Evolutionary conservation across 2,329 filamentous ascomycete genomes (phyloP).

Genomic region (Mycocentrospora acerina): DNA sequence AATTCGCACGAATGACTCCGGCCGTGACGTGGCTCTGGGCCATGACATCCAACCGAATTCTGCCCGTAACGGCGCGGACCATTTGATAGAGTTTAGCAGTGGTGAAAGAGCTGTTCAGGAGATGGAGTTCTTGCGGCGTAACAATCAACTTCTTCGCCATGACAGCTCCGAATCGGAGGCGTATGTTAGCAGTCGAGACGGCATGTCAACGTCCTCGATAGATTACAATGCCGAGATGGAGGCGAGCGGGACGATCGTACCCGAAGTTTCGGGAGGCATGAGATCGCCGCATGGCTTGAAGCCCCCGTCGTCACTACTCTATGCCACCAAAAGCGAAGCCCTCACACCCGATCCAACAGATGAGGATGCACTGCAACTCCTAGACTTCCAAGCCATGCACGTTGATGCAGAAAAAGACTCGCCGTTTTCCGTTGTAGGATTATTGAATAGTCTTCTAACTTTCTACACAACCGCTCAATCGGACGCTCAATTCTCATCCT

Average conservation of each 20-base stretch:
- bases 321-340: slow-evolving; percentile 26
- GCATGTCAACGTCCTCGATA: slow-evolving; percentile 26
- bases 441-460: slow-evolving; percentile 45
- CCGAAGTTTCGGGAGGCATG: slow-evolving; percentile 31
- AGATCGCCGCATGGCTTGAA: slow-evolving; percentile 27
- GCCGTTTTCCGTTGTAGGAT: slow-evolving; percentile 45
- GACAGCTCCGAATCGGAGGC: slow-evolving; percentile 45
- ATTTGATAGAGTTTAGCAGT: slow-evolving; percentile 22
- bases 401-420: slow-evolving; percentile 35
- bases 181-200: slow-evolving; percentile 34
- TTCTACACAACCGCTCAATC: slow-evolving; percentile 45
- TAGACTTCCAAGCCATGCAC: slow-evolving; percentile 40
- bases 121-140: slow-evolving; percentile 41
- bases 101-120: slow-evolving; percentile 38
- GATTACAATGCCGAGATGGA: slow-evolving; percentile 41
- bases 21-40: slow-evolving; percentile 1
- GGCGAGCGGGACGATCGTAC: slow-evolving; percentile 46
- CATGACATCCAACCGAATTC: slow-evolving; percentile 12
- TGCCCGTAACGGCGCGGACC: slow-evolving; percentile 14
- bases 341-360: slow-evolving; percentile 25
- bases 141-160: slow-evolving; percentile 44
- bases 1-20: slow-evolving; percentile 9
- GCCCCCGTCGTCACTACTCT: slow-evolving; percentile 13
- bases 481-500: slow-evolving; percentile 51
- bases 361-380: slow-evolving; percentile 34